Base-by-base conservation (phyloP, 208 protist species). In the Wallacemonas rigidus region DNA sequence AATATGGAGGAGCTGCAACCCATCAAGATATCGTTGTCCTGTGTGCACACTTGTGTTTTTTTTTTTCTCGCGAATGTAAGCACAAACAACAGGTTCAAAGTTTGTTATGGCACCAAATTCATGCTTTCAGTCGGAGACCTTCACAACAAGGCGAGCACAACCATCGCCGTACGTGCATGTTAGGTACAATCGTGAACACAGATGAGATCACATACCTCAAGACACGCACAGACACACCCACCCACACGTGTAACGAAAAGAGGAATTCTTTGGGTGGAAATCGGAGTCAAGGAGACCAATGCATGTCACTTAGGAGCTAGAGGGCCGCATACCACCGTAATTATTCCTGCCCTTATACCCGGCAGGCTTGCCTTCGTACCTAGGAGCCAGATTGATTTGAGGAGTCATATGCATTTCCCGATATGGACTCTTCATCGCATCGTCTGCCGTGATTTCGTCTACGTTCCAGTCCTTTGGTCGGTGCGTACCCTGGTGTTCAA, bases 381-480 rank as follows among this genome's bases (percentile, higher is more conserved):
- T 78, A 41, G 91, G 91, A 35, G 86, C 76, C 39, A 96, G 82
- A 70, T 91, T 92, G 17, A 77, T 68, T 26, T 53, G 57, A 14
- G 91, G 91, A n/a, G 89, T 79, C 80, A 95, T 93, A 4, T 71
- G 77, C 91, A 96, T 96, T 67, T 96, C 91, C 71, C 91, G 92
- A 76, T 93, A 96, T 11, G 91, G 91, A 55, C 87, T 96, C 17
- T 38, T 73, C 12, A 56, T 51, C 4, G 82, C 8, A 48, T 81
- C 75, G 3, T 88, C 82, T 3, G 79, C 72, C 11, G 80, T 88
- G 50, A 96, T 92, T 64, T 96, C 91, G 68, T 94, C 89, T 9
- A 94, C 81, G 54, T 89, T 96, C 89, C 91, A 96, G 69, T 96
- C 89, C 74, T 85, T 88, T 0, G 82, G 86, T 14, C 81, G 68